phyloP scores from a whole-genome alignment of 441 rosid species.

The Euphorbia celastroides region DNA sequence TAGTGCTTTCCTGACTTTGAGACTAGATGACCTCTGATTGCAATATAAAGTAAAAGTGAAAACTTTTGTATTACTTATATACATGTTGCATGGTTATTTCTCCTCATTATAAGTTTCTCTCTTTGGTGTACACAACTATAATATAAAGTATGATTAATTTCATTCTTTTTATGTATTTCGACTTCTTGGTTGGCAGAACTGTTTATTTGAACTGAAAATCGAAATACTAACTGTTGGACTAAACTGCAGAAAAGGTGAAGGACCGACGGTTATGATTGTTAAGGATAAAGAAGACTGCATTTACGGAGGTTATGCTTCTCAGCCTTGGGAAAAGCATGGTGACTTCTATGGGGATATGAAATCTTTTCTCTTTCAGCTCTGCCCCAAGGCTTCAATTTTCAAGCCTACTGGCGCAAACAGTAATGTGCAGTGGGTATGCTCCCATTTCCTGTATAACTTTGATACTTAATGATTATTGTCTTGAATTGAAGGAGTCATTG shows the following conservation, averaged over 20 bases:
- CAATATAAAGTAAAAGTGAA: background rate
- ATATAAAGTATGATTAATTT: background rate
- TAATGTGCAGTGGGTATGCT: conserved; percentile 79
- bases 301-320: conserved; percentile 88
- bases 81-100: background rate
- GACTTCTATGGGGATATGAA: conserved; percentile 94
- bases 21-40: background rate
- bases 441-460: no score
- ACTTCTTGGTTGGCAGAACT: conserved; percentile 15
- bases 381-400: conserved; percentile 60
- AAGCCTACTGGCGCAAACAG: conserved; percentile 84
- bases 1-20: background rate
- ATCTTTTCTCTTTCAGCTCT: conserved; percentile 75
- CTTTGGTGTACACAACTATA: background rate
- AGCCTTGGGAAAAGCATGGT: conserved; percentile 73
- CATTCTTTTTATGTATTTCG: no score
- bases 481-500: background rate
- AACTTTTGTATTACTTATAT: background rate
- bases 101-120: background rate
- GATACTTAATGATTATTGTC: no score
- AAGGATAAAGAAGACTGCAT: conserved; percentile 75
- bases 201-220: conserved; percentile 19
- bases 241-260: conserved; percentile 57
- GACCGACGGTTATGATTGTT: conserved; percentile 55
- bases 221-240: conserved; percentile 26